Base-by-base conservation (phyloP, 805 yeast species). In the Sugiyamaella valdiviana region DNA sequence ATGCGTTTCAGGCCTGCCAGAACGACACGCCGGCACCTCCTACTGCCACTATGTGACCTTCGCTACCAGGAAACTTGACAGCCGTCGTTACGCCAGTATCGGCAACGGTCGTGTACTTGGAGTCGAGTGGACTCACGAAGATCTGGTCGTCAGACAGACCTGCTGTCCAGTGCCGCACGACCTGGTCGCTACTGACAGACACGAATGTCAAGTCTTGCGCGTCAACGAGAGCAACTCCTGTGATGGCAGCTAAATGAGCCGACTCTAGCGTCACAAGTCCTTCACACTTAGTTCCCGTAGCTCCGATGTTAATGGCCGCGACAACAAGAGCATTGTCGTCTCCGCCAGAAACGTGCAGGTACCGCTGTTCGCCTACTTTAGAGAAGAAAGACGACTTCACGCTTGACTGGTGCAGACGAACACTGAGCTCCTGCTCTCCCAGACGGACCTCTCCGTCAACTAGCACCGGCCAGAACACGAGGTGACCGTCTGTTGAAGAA, bases 181-280 rank as follows among this genome's bases (percentile, higher is more conserved):
- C 71, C 63, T 93, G 99, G 58, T 93, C 99, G 3, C 88, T 95
- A 0, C 96, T 83, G 0, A 85, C 78, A 0, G 84, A 83, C 6
- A 83, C 51, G 7, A 69, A 45, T 39, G 57, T 60, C n/a, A 39
- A 53, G 6, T 52, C 59, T 2, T 43, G 39, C n/a, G 37, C 51
- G 3, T 58, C 54, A 9, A 65, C 60, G 26, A 29, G 22, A 20
- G 42, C 19, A 12, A 88, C 68, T 0, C 85, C 77, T 0, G 97
- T 88, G 35, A 91, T 80, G 0, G 97, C 85, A 0, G 96, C 83
- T 0, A 96, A 78, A 2, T 95, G 96, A 0, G 95, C 96, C 22
- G 67, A 63, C 7, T 68, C 69, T 0, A 68, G 60, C 3, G 42
- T n/a, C 4, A 23, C 42, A 21, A 23, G 12, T 10, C 20, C 10